Conservation (phyloP, 768 basidiomycete species). For the Phaffia tasmanica region DNA sequence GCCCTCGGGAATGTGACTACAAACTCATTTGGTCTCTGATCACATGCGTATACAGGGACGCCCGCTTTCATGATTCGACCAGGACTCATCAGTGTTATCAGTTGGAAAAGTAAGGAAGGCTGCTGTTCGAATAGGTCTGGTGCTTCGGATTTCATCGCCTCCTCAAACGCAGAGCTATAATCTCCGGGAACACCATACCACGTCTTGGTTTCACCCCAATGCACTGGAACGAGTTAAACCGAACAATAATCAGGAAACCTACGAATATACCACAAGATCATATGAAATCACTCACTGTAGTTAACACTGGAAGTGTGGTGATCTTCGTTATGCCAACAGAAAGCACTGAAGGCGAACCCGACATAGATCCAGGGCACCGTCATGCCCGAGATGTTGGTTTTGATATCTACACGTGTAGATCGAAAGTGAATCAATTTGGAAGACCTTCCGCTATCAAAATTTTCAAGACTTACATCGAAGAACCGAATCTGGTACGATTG, state of each 20-base stretch:
- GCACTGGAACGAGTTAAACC: slow-evolving; percentile 50
- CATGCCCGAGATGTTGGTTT: slow-evolving; percentile 86
- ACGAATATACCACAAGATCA: not conserved
- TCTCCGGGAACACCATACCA: slow-evolving; percentile 98
- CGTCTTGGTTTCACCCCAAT: slow-evolving; percentile 98
- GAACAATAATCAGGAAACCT: slow-evolving; percentile 8
- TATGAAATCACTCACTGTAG: slow-evolving; percentile 52
- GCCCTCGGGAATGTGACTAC: slow-evolving; percentile 96
- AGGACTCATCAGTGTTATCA: slow-evolving; percentile 87
- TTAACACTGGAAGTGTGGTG: slow-evolving; percentile 96
- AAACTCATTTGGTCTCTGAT: slow-evolving; percentile 94
- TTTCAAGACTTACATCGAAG: slow-evolving; percentile 49
- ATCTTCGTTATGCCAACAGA: slow-evolving; percentile 99
- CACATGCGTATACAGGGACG: slow-evolving; percentile 84
- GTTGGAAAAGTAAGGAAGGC: slow-evolving; percentile 90
- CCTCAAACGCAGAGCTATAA: slow-evolving; percentile 91
- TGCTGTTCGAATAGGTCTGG: slow-evolving; percentile 97
- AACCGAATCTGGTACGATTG: slow-evolving; percentile 81
- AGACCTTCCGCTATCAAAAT: not conserved
- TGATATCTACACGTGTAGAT: slow-evolving; percentile 48
- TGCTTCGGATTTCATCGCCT: slow-evolving; percentile 85
- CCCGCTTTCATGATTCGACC: slow-evolving; percentile 72
- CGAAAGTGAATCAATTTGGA: not conserved
- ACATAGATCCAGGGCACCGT: slow-evolving; percentile 58
- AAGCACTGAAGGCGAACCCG: slow-evolving; percentile 97